Conservation (phyloP, 805 yeast species). For the Candida pini region DNA sequence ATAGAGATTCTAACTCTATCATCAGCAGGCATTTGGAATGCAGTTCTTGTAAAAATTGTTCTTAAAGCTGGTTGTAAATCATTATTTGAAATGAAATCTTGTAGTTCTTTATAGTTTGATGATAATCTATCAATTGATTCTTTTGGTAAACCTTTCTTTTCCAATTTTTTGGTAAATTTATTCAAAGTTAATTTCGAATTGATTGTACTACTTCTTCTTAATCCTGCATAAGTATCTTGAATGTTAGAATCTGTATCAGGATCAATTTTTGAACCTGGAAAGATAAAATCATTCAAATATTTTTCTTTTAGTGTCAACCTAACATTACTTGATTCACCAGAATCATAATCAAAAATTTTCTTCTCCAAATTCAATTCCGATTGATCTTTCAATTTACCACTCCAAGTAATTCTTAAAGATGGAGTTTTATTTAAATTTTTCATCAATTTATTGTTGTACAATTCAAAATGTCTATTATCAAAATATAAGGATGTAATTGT, state of each 20-base stretch:
- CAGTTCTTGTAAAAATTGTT: constrained; percentile 84
- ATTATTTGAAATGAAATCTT: constrained; percentile 55
- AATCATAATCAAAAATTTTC: constrained; percentile 58
- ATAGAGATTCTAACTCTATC: constrained; percentile 85
- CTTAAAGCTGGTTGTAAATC: constrained; percentile 81
- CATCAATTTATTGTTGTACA: constrained; percentile 78
- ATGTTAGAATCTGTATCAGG: constrained; percentile 7
- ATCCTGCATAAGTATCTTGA: constrained; percentile 32
- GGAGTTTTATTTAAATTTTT: constrained; percentile 58
- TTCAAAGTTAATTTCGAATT: constrained; percentile 28
- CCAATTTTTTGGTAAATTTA: constrained; percentile 54
- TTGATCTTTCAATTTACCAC: constrained; percentile 71
- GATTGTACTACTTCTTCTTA: constrained; percentile 4
- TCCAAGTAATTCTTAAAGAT: constrained; percentile 84
- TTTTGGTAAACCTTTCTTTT: constrained; percentile 52
- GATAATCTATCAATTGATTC: constrained; percentile 47
- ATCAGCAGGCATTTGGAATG: constrained; percentile 98
- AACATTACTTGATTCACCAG: constrained; percentile 44
- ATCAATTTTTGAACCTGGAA: constrained; percentile 1
- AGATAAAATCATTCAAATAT: constrained; percentile 66
- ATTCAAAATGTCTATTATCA: constrained; percentile 75
- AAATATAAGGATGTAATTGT: constrained; percentile 81
- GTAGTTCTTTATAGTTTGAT: constrained; percentile 53
- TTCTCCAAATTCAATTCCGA: constrained; percentile 80
- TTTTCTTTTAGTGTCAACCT: constrained; percentile 74